A percentile compares a stretch with the other conserved stretches of the same genome.
These are phyloP conservation scores for Lactarius tabidus DNA, from an alignment of 768 basidiomycete species.

Conservation along the genomic window DNA sequence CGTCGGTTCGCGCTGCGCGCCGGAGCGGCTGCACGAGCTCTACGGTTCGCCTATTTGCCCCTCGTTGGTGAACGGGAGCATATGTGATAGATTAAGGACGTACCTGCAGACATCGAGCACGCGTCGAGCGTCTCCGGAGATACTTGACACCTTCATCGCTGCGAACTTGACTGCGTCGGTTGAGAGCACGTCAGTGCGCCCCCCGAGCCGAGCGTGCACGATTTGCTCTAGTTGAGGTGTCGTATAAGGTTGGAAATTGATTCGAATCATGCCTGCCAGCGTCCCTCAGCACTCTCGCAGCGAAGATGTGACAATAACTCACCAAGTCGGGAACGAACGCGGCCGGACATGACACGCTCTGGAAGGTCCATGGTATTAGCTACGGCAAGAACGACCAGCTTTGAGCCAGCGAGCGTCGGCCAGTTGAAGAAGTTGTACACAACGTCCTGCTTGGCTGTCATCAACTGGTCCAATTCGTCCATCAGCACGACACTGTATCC, in stretches of 20 bases:
- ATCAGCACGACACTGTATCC: slow-evolving; percentile 83
- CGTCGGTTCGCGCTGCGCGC: slow-evolving; percentile 56
- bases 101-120: slow-evolving; percentile 91
- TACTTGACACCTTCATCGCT: slow-evolving; percentile 69
- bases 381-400: slow-evolving; percentile 91
- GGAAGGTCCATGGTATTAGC: slow-evolving; percentile 99
- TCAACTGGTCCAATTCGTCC: slow-evolving; percentile 97
- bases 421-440: slow-evolving; percentile 99
- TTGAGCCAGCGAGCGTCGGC: slow-evolving; percentile 86
- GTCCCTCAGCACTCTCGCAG: neutral
- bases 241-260: slow-evolving; percentile 89
- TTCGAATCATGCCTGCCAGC: slow-evolving; percentile 68
- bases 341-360: slow-evolving; percentile 86
- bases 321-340: slow-evolving; percentile 92
- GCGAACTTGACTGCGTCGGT: slow-evolving; percentile 80
- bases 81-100: slow-evolving; percentile 23
- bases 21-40: slow-evolving; percentile 60
- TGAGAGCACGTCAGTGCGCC: slow-evolving; percentile 51
- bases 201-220: slow-evolving; percentile 71
- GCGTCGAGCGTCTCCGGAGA: slow-evolving; percentile 92
- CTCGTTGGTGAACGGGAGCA: neutral
- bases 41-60: slow-evolving; percentile 60
- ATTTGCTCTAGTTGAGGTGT: slow-evolving; percentile 78
- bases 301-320: slow-evolving; percentile 26
- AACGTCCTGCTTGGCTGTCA: slow-evolving; percentile 95